These are phyloP conservation scores for Aureobasidium sp. DNA, from an alignment of 2,329 filamentous ascomycete genomes.

Conservation along the genomic window DNA sequence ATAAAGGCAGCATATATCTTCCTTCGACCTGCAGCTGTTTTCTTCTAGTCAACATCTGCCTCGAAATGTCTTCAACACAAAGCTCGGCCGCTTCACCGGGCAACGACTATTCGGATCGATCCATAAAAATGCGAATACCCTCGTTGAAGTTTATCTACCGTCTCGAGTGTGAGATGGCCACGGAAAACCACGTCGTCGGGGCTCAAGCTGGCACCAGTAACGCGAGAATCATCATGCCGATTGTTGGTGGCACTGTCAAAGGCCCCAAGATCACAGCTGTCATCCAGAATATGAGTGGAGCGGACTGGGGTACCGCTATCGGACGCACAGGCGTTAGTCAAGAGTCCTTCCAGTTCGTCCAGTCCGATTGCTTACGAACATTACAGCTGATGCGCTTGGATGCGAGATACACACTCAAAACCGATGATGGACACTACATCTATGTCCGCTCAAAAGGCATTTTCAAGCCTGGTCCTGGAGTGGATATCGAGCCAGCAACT, in stretches of 20 bases:
- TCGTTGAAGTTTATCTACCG: slow-evolving; percentile 23
- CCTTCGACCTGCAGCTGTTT: no score
- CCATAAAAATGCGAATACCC: slow-evolving; percentile 19
- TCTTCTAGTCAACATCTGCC: no score
- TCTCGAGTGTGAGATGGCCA: slow-evolving; percentile 21
- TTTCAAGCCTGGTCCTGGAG: slow-evolving; percentile 15
- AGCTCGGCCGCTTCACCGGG: neutral
- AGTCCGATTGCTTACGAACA: neutral
- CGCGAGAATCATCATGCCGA: slow-evolving; percentile 21
- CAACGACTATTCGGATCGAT: neutral
- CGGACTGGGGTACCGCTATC: slow-evolving; percentile 21
- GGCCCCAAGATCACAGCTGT: slow-evolving; percentile 21
- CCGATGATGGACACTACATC: slow-evolving; percentile 21
- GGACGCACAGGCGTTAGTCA: slow-evolving; percentile 17
- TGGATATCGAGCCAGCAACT: neutral
- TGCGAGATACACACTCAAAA: slow-evolving; percentile 23
- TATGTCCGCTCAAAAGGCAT: slow-evolving; percentile 22
- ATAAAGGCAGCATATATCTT: no score
- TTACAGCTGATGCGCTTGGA: slow-evolving; percentile 22
- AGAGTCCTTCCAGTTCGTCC: neutral
- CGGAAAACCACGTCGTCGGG: slow-evolving; percentile 20
- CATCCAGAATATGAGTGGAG: slow-evolving; percentile 21
- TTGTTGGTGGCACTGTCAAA: slow-evolving; percentile 20
- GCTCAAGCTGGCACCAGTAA: slow-evolving; percentile 17
- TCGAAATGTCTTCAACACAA: neutral